These are phyloP conservation scores for Drechslerella stenobrocha DNA, from an alignment of 2,329 filamentous ascomycete species.

Conservation along the genomic window DNA sequence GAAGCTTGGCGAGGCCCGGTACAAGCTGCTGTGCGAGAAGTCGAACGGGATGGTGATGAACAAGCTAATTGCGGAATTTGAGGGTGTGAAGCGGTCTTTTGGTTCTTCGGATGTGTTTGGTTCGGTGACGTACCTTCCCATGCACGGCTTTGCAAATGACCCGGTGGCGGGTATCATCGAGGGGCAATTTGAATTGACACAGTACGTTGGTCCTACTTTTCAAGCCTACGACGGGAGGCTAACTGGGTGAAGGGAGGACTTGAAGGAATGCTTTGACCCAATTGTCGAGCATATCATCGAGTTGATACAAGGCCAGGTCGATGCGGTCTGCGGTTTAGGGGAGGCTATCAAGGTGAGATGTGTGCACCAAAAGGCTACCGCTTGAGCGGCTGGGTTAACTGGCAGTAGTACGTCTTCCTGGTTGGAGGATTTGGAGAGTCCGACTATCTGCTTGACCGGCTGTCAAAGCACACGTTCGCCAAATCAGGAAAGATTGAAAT, in stretches of 20 bases:
- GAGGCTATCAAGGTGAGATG: conserved; percentile 25
- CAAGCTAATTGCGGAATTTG: conserved; percentile 33
- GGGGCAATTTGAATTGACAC: conserved; percentile 35
- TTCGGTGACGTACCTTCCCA: conserved; percentile 23
- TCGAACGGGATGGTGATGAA: conserved; percentile 34
- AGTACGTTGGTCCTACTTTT: conserved; percentile 16
- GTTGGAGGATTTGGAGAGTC: conserved; percentile 47
- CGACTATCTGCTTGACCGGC: conserved; percentile 29
- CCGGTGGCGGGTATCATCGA: conserved; percentile 34
- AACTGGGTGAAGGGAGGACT: conserved; percentile 60
- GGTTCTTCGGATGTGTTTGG: conserved; percentile 26
- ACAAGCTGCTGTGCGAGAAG: conserved; percentile 27
- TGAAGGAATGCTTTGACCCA: conserved; percentile 75
- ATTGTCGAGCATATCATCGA: conserved; percentile 73
- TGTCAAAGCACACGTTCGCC: conserved; percentile 18
- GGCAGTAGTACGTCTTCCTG: conserved; percentile 33
- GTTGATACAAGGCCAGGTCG: conserved; percentile 69
- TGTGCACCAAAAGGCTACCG: background rate
- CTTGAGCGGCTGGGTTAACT: conserved; percentile 4
- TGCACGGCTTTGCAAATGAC: conserved; percentile 40
- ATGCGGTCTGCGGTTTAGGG: conserved; percentile 60
- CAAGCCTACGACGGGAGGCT: background rate
- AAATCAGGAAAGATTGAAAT: conserved; percentile 34
- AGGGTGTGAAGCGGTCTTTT: conserved; percentile 38
- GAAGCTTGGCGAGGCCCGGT: conserved; percentile 29